Evolutionary conservation across 179 eudicot species (phyloP), one percentile per base, ranked within the genome.

Genomic region (Beta macrorhiza): DNA sequence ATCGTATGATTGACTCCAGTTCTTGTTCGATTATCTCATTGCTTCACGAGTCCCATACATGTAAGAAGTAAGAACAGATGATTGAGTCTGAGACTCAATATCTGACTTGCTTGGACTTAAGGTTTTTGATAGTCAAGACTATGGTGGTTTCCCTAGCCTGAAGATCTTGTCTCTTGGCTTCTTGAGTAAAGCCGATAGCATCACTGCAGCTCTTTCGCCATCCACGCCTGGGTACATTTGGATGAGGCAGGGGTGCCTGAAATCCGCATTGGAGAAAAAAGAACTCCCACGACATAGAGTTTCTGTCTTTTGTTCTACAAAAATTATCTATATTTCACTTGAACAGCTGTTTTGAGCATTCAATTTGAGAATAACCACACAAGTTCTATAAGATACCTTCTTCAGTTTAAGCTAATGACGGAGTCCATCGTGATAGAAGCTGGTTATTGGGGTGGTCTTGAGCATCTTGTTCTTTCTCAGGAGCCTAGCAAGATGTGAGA

Each of bases 351-450:
- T 17, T 49, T 37, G 8, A 32, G n/a, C 52, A 32, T 52, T 76
- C 15, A 55, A 25, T 11, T 82, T 61, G 22, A 7, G 16, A 42
- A 32, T 69, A 59, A 22, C 5, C 37, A 70, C n/a, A 61, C 22
- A 55, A 62, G 55, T 56, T 55, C 57, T 17, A 55, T 25, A 62
- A 71, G 19, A 64, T 82, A 91, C 94, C 98, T 92, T 93, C 81
- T 90, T 93, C 65, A 90, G 76, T 72, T 92, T 97, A 86, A 81
- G 79, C 87, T 87, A 90, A 14, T 92, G 89, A 55, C 97, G 93
- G 12, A 91, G 94, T 25, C 94, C 98, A 45, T 92, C 98, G 44
- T 90, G 91, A 82, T 93, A 91, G 87, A 91, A 92, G 80, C 92
- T 91, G 17, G 94, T 92, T 97, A 93, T 90, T 47, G 97, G 97